These are phyloP conservation scores for Adansonia gregorii DNA, from an alignment of 441 rosid species.

Conservation along the genomic window DNA sequence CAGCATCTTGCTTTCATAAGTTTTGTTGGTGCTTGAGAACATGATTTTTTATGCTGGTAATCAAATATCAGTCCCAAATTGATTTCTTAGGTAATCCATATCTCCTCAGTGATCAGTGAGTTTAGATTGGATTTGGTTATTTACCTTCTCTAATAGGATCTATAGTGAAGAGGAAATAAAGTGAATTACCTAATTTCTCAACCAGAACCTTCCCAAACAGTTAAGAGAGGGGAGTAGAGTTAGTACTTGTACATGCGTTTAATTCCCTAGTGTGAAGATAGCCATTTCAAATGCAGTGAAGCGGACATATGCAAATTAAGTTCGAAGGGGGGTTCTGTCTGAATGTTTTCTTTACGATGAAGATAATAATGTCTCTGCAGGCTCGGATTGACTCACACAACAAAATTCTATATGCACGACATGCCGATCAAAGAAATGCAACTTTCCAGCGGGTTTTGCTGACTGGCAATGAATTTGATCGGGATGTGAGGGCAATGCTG, in stretches of 20 bases:
- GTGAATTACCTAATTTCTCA: not conserved
- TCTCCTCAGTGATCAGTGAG: not conserved
- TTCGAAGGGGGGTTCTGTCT: not conserved
- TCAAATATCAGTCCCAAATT: no score
- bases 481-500: conserved; percentile 82
- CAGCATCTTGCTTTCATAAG: not conserved
- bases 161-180: not conserved
- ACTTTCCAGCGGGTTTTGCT: conserved; percentile 93
- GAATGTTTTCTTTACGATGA: not conserved
- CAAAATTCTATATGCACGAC: conserved; percentile 90
- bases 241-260: not conserved
- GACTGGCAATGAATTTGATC: conserved; percentile 88
- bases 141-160: not conserved
- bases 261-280: not conserved
- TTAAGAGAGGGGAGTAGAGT: no score
- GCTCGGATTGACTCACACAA: conserved; percentile 98
- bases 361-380: conserved; percentile 42
- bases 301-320: not conserved
- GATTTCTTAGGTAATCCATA: not conserved
- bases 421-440: conserved; percentile 94
- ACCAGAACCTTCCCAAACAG: no score
- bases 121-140: not conserved
- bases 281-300: not conserved
- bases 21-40: not conserved
- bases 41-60: not conserved